Base-by-base conservation (phyloP, 1,139 yeast genomes). In the Pneumocystis jirovecii region DNA sequence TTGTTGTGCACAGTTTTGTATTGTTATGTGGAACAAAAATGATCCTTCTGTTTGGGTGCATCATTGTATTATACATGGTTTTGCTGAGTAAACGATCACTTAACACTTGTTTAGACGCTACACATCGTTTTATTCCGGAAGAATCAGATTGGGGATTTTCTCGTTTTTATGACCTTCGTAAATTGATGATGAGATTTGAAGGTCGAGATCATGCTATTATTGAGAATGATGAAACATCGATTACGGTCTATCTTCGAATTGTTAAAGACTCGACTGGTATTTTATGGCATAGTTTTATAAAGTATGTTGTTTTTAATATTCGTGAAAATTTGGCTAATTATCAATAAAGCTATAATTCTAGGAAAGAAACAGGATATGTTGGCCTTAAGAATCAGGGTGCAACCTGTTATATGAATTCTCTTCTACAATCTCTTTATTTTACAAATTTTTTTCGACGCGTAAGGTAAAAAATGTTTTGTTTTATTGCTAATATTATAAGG, bases 81-180 rank as follows among this genome's bases (percentile, higher is more conserved):
- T n/a, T 17, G 5, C 19, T 50, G 19, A 10, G n/a, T 21, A 6
- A 15, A 40, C 7, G 5, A 15, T 12, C 21, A 5, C 3, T 50
- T 25, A 15, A 25, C 6, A 12, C 1, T 50, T 6, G n/a, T 50
- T 25, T 25, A 50, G 69, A 82, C n/a, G 87, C 96, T 0, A 82
- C 82, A 67, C 97, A 90, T 73, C 79, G 98, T 68, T 93, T 89
- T 76, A 84, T 80, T 71, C 71, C 83, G 21, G 80, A 81, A 65
- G 96, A 89, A 68, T 82, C 89, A 1, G 98, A 93, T 75, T 93
- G 99, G 99, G 99, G 99, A 40, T 93, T 93, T 74, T 83, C 91
- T 6, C 84, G 85, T 66, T 85, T 90, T 71, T 78, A 84, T 57
- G 93, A 87, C 65, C 73, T 83, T 25, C 81, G 84, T 65, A 79